Evolutionary conservation across 768 basidiomycete genomes (phyloP).

Genomic region (Strobilomyces confusus): DNA sequence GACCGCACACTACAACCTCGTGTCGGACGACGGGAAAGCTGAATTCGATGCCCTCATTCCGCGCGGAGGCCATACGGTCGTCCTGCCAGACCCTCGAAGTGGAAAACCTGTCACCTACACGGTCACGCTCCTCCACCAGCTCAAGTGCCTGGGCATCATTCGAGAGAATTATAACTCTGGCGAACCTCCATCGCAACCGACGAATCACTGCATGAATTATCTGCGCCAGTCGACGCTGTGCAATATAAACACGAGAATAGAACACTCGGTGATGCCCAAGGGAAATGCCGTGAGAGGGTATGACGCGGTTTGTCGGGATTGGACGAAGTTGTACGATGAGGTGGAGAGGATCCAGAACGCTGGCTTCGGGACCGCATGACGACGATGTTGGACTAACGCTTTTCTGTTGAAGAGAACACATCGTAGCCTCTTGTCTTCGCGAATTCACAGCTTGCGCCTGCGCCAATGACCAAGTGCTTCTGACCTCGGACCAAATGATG

Average conservation of each 20-base stretch:
- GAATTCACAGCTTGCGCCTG: not conserved
- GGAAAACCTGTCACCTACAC: slow-evolving; percentile 12
- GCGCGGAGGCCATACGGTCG: slow-evolving; percentile 4
- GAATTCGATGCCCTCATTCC: slow-evolving; percentile 16
- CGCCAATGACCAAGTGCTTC: too few relatives aligned
- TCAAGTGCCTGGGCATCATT: slow-evolving; percentile 12
- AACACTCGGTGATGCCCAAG: slow-evolving; percentile 9
- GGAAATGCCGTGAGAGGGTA: slow-evolving; percentile 10
- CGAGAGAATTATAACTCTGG: slow-evolving; percentile 2
- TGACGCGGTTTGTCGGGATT: slow-evolving; percentile 11
- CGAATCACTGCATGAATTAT: slow-evolving; percentile 10
- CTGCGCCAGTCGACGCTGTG: slow-evolving; percentile 11
- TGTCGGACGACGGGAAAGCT: slow-evolving; percentile 10
- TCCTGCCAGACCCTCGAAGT: slow-evolving; percentile 7
- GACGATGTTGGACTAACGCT: too few relatives aligned
- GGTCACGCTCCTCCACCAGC: slow-evolving; percentile 11
- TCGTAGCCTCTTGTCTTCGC: not conserved
- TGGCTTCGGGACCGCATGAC: not conserved
- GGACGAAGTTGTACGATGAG: slow-evolving; percentile 11
- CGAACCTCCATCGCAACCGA: slow-evolving; percentile 6
- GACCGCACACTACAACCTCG: slow-evolving; percentile 11
- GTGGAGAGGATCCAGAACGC: slow-evolving; percentile 9
- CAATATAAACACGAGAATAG: slow-evolving; percentile 11
- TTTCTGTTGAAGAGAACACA: not conserved
- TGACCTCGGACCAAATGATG: too few relatives aligned